Evolutionary conservation across 768 basidiomycete genomes (phyloP).

Genomic region (Chalciporus sphaerocephalus): DNA sequence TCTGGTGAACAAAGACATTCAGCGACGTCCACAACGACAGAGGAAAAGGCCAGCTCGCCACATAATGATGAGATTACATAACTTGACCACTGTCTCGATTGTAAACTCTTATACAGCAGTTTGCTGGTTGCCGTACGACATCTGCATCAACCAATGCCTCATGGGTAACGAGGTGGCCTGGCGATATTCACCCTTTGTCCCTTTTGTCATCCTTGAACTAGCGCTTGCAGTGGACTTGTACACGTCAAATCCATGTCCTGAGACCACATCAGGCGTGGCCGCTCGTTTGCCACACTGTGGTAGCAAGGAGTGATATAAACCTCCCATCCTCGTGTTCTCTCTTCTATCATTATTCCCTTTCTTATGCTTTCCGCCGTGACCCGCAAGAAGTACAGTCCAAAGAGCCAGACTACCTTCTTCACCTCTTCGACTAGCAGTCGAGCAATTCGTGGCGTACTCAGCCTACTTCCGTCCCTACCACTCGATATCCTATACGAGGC

Average conservation of each 20-base stretch:
- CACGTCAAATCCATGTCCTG: neutral
- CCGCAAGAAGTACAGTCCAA: neutral
- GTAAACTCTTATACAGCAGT: neutral
- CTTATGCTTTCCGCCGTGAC: conserved; percentile 4
- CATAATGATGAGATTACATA: no score
- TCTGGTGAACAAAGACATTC: conserved; percentile 51
- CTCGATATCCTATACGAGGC: conserved; percentile 30
- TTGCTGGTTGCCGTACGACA: no score
- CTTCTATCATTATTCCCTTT: neutral
- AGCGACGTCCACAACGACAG: neutral
- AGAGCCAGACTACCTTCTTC: neutral
- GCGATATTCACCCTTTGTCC: no score
- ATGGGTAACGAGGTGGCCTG: no score
- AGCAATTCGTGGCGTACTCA: conserved; percentile 16
- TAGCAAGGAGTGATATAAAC: neutral
- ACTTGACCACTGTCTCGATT: no score
- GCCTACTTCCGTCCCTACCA: conserved; percentile 34
- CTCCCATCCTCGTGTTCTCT: neutral
- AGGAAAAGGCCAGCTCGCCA: no score
- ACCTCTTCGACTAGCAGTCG: neutral
- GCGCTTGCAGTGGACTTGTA: no score
- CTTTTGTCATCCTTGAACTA: no score
- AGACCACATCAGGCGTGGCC: neutral
- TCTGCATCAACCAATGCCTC: neutral
- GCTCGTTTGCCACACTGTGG: neutral